phyloP scores from a whole-genome alignment of 345 rosid genomes.

The Erodium maritimum region DNA sequence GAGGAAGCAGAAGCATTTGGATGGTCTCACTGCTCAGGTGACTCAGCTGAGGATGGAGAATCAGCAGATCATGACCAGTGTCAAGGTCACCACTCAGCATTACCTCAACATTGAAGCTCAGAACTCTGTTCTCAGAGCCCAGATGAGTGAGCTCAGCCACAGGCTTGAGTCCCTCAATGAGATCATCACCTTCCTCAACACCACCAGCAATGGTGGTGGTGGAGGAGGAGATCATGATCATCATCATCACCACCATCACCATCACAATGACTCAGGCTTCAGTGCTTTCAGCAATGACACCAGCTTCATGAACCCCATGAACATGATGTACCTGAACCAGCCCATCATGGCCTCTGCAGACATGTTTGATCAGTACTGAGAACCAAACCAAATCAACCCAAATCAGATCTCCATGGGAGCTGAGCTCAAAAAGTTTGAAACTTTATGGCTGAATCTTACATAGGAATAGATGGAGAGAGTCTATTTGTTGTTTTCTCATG shows the following conservation, averaged over 20 bases:
- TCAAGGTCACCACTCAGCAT: conserved; percentile 47
- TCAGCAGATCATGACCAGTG: conserved; percentile 39
- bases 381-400: no score
- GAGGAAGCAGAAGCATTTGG: conserved; percentile 86
- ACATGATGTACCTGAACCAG: conserved; percentile 40
- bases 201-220: conserved; percentile 5
- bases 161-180: conserved; percentile 65
- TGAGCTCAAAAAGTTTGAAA: no score
- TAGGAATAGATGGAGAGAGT: no score
- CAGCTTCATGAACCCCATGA: conserved; percentile 19
- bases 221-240: conserved; percentile 1
- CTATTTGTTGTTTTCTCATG: no score
- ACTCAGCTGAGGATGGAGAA: conserved; percentile 44
- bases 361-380: conserved; percentile 29
- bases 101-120: conserved; percentile 52
- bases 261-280: no score
- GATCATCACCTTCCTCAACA: conserved; percentile 33
- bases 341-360: conserved; percentile 69
- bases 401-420: no score
- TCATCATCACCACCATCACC: no score
- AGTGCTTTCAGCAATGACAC: no score
- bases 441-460: no score
- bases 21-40: conserved; percentile 58
- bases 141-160: conserved; percentile 49
- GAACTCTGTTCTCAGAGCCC: conserved; percentile 69